Evolutionary conservation across 169 alveolate genomes (phyloP).

Genomic region (Plasmodium fragile): DNA sequence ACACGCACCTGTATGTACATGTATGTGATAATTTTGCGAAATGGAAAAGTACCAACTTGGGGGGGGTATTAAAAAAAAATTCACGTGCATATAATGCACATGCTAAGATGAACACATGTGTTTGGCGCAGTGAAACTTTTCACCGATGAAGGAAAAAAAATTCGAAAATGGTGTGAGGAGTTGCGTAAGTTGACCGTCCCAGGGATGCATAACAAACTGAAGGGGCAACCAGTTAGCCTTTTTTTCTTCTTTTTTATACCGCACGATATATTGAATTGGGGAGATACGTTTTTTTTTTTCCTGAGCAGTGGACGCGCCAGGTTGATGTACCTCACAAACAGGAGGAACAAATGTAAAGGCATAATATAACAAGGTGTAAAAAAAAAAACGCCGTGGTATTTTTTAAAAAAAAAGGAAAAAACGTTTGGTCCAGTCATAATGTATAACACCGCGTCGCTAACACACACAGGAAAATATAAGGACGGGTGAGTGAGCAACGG

Average conservation of each 20-base stretch:
- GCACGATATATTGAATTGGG: neutral
- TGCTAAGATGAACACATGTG: neutral
- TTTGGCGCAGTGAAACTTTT: neutral
- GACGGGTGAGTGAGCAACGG: neutral
- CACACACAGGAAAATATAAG: neutral
- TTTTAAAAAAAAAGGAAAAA: neutral
- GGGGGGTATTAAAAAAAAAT: neutral
- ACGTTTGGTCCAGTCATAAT: neutral
- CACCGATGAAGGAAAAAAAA: neutral
- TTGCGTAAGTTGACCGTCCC: neutral
- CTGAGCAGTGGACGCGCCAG: neutral
- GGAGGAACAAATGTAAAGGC: neutral
- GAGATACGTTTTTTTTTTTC: neutral
- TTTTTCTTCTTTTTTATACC: neutral
- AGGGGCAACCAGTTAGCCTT: neutral
- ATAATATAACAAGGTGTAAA: neutral
- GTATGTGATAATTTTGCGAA: neutral
- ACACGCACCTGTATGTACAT: constrained; percentile 4
- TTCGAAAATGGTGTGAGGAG: neutral
- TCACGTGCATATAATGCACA: neutral
- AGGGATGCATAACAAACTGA: neutral
- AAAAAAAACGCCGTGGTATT: neutral
- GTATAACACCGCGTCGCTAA: neutral
- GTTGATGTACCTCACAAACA: neutral
- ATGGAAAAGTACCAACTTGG: neutral